A percentile compares a stretch with the other conserved stretches of the same genome.
Evolutionary conservation across 306 rosid genomes (phyloP).

Genomic region (Erythrophleum fordii): DNA sequence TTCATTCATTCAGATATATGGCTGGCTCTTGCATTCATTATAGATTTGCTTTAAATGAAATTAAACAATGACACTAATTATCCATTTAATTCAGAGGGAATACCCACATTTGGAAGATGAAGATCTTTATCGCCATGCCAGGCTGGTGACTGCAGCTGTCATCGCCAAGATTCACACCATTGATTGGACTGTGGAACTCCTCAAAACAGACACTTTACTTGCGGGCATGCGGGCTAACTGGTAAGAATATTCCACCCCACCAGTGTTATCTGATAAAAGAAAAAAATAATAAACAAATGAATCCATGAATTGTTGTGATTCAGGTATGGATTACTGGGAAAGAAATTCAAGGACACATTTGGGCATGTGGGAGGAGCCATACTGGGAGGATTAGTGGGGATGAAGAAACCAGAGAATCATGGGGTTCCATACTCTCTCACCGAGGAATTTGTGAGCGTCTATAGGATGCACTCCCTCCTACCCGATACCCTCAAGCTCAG

Average conservation of each 20-base stretch:
- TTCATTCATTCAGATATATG: not conserved
- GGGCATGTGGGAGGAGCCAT: slow-evolving; percentile 60
- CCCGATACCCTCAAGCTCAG: slow-evolving; percentile 51
- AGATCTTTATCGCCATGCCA: slow-evolving; percentile 60
- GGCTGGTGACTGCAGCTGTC: slow-evolving; percentile 72
- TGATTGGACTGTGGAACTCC: slow-evolving; percentile 77
- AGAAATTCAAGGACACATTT: slow-evolving; percentile 70
- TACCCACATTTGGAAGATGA: slow-evolving; percentile 49
- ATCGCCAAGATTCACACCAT: slow-evolving; percentile 69
- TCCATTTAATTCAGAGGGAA: slow-evolving; percentile 32
- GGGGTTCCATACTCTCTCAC: slow-evolving; percentile 69
- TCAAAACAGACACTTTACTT: slow-evolving; percentile 62
- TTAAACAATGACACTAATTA: too few relatives aligned
- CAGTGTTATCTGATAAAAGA: too few relatives aligned
- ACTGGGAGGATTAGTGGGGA: slow-evolving; percentile 59
- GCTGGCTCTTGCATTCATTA: too few relatives aligned
- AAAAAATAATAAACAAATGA: too few relatives aligned
- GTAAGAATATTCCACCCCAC: slow-evolving; percentile 33
- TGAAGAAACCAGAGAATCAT: slow-evolving; percentile 55
- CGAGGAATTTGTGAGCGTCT: slow-evolving; percentile 60
- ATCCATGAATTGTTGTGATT: not conserved
- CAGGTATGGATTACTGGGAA: slow-evolving; percentile 74
- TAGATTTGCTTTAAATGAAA: not conserved
- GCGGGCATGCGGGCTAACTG: slow-evolving; percentile 68
- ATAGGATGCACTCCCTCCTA: slow-evolving; percentile 63